Evolutionary conservation across 345 rosid genomes (phyloP).

Genomic region (Gossypium rotundifolium): DNA sequence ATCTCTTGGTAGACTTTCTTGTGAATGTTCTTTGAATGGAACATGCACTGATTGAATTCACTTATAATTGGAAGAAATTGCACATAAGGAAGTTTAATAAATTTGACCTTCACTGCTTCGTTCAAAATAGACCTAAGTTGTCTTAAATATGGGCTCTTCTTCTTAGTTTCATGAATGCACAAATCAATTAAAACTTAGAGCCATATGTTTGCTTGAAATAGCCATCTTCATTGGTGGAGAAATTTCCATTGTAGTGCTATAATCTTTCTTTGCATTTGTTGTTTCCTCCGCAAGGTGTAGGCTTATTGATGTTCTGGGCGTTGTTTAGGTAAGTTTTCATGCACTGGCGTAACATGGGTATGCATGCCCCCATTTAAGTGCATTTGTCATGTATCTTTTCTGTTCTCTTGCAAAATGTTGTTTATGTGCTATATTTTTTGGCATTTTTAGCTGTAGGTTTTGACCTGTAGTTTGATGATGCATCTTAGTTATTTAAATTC

Average conservation of each 20-base stretch:
- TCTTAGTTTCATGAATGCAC: background rate
- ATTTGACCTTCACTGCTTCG: background rate
- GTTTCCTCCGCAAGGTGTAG: background rate
- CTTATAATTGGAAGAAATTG: slow-evolving; percentile 3
- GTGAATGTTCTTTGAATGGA: slow-evolving; percentile 4
- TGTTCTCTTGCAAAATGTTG: background rate
- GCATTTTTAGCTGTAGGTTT: background rate
- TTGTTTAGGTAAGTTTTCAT: background rate
- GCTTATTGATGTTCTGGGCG: slow-evolving; percentile 8
- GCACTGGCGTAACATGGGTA: background rate
- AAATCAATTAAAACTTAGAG: background rate
- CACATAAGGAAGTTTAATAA: background rate
- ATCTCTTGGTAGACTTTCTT: slow-evolving; percentile 8
- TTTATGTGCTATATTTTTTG: background rate
- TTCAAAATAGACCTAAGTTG: slow-evolving; percentile 8
- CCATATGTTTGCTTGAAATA: background rate
- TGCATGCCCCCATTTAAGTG: background rate
- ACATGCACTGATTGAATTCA: slow-evolving; percentile 1
- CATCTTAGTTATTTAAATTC: background rate
- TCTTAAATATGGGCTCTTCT: background rate
- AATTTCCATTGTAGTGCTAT: background rate
- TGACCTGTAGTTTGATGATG: background rate
- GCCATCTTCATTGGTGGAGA: background rate
- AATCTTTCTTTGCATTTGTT: background rate
- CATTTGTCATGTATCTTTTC: background rate